Conservation (phyloP, 75 land plant genomes). For the Cupressus sempervirens region DNA sequence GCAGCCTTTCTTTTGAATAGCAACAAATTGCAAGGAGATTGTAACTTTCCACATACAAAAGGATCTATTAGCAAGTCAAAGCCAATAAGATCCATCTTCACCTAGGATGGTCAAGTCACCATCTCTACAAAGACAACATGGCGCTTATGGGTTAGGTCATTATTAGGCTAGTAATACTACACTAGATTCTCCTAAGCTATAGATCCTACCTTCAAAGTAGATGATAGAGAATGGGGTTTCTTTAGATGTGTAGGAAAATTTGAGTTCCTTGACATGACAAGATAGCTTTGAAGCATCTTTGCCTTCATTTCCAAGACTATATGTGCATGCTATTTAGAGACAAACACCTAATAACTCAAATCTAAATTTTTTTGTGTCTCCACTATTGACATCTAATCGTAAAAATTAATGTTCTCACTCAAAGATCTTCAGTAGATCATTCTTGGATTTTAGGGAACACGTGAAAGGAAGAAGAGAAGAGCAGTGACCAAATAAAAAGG, state of each 20-base stretch:
- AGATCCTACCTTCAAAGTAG: conserved; percentile 70
- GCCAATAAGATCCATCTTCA: conserved; percentile 66
- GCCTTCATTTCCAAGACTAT: conserved; percentile 66
- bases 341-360: conserved; percentile 63
- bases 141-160: conserved; percentile 27
- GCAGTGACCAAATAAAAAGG: no score
- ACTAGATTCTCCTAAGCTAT: conserved; percentile 39
- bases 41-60: conserved; percentile 61
- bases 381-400: conserved; percentile 97
- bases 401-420: conserved; percentile 95
- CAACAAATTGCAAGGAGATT: conserved; percentile 47
- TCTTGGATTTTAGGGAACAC: conserved; percentile 51
- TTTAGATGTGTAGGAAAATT: conserved; percentile 43
- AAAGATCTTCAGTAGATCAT: conserved; percentile 86
- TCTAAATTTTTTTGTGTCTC: conserved; percentile 97
- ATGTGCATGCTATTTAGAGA: conserved; percentile 51
- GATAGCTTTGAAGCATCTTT: conserved; percentile 82
- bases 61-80: conserved; percentile 56
- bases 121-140: conserved; percentile 73
- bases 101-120: conserved; percentile 83
- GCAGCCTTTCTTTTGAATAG: no score
- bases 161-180: conserved; percentile 29
- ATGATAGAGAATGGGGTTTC: conserved; percentile 57
- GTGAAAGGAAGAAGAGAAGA: conserved; percentile 14
- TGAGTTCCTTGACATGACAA: conserved; percentile 56